Evolutionary conservation across 2,329 filamentous ascomycete species (phyloP).

Genomic region (Cladosporium phlei): DNA sequence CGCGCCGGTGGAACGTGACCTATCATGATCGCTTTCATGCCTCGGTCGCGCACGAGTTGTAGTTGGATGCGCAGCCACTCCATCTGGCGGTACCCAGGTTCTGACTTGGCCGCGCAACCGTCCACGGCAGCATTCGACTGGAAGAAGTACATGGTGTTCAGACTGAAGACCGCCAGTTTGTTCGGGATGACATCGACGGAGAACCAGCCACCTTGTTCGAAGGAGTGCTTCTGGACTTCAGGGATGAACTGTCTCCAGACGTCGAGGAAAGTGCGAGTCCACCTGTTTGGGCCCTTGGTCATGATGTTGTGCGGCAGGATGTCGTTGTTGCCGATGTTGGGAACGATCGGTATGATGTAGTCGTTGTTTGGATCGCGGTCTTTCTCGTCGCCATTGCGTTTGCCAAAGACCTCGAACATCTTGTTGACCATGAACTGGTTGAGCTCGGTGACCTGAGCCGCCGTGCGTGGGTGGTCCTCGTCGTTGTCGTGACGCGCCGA

Average conservation of each 20-base stretch:
- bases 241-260: conserved; percentile 88
- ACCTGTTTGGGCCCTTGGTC: conserved; percentile 75
- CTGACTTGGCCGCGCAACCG: conserved; percentile 70
- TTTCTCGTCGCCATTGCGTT: conserved; percentile 45
- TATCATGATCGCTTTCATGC: conserved; percentile 91
- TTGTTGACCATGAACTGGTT: conserved; percentile 73
- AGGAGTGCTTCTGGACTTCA: conserved; percentile 84
- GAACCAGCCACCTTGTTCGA: conserved; percentile 92
- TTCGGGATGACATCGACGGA: conserved; percentile 85
- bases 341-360: conserved; percentile 73
- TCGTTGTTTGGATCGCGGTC: conserved; percentile 49
- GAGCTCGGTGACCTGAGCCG: conserved; percentile 68
- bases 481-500: conserved; percentile 39
- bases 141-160: conserved; percentile 91
- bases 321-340: conserved; percentile 94
- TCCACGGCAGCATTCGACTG: conserved; percentile 89
- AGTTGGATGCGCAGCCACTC: conserved; percentile 93
- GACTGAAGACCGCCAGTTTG: conserved; percentile 80
- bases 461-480: conserved; percentile 63
- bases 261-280: conserved; percentile 70
- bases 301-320: conserved; percentile 97
- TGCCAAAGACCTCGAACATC: conserved; percentile 68
- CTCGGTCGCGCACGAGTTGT: conserved; percentile 71
- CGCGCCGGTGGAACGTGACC: conserved; percentile 91
- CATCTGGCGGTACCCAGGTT: conserved; percentile 91